Conservation (phyloP, 1,284 basidiomycete species). For the Takashimella koratensis region DNA sequence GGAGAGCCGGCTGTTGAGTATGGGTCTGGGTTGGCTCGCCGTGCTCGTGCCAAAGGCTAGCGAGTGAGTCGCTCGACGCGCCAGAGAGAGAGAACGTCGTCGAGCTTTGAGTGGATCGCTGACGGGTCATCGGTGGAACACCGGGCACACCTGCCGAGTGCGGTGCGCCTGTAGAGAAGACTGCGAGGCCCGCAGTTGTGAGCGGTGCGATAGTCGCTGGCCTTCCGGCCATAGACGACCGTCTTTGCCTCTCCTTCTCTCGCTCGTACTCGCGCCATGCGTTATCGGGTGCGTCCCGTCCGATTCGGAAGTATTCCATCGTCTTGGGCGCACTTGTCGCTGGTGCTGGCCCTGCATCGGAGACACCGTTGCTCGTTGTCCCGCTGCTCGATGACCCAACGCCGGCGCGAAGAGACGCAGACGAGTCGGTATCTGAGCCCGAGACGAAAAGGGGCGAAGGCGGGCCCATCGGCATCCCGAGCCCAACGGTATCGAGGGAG, state of each 20-base stretch:
- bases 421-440: conserved; percentile 40
- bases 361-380: not conserved
- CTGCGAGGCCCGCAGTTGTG: not conserved
- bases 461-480: conserved; percentile 23
- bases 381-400: not conserved
- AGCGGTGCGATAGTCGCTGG: conserved; percentile 3
- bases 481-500: conserved; percentile 11
- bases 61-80: conserved; percentile 24
- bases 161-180: conserved; percentile 2
- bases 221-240: conserved; percentile 23
- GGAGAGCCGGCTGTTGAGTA: not conserved
- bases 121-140: conserved; percentile 12
- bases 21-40: conserved; percentile 4
- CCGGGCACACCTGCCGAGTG: not conserved
- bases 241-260: conserved; percentile 31
- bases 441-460: conserved; percentile 41
- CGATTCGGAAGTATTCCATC: conserved; percentile 38
- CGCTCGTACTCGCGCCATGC: conserved; percentile 38
- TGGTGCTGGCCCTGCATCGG: not conserved
- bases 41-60: conserved; percentile 29
- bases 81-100: conserved; percentile 6
- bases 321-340: conserved; percentile 25
- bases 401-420: conserved; percentile 13
- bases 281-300: conserved; percentile 34
- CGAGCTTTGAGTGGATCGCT: conserved; percentile 9